These are phyloP conservation scores for Diplodia intermedia DNA, from an alignment of 2,329 filamentous ascomycete genomes.

Conservation along the genomic window DNA sequence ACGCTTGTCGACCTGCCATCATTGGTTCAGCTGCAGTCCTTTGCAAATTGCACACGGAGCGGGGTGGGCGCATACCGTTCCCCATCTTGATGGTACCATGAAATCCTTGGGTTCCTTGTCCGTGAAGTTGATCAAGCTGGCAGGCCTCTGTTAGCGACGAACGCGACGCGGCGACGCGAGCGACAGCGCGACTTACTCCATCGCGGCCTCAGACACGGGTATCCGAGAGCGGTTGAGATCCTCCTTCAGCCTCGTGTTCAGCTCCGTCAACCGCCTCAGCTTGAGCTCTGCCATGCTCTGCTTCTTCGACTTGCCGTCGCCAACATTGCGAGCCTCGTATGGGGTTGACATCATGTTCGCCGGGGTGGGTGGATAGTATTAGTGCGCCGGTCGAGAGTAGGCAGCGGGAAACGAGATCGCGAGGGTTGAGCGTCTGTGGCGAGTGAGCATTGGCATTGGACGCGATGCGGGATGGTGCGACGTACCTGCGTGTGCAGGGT, in stretches of 20 bases:
- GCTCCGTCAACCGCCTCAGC: constrained; percentile 91
- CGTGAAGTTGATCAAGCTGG: constrained; percentile 95
- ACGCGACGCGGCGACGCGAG: not conserved
- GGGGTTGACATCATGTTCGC: constrained; percentile 62
- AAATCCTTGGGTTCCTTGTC: constrained; percentile 94
- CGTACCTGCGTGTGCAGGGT: constrained; percentile 34
- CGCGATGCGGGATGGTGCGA: constrained; percentile 32
- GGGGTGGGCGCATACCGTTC: constrained; percentile 62
- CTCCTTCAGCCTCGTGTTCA: constrained; percentile 94
- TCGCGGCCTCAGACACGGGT: constrained; percentile 88
- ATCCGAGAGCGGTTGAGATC: constrained; percentile 95
- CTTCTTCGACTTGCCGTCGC: constrained; percentile 85
- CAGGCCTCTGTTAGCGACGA: constrained; percentile 11
- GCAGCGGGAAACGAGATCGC: constrained; percentile 31
- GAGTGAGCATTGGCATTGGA: constrained; percentile 29
- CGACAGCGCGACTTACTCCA: constrained; percentile 52
- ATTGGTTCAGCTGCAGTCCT: constrained; percentile 24
- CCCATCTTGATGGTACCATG: constrained; percentile 98
- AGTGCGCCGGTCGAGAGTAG: constrained; percentile 18
- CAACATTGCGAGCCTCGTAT: constrained; percentile 70
- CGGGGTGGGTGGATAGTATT: constrained; percentile 32
- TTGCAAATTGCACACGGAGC: not conserved
- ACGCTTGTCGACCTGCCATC: constrained; percentile 77
- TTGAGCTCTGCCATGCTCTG: constrained; percentile 99
- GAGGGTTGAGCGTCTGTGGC: constrained; percentile 26